phyloP scores from a whole-genome alignment of 495 filamentous ascomycete genomes.

The Aspergillus ostianus region DNA sequence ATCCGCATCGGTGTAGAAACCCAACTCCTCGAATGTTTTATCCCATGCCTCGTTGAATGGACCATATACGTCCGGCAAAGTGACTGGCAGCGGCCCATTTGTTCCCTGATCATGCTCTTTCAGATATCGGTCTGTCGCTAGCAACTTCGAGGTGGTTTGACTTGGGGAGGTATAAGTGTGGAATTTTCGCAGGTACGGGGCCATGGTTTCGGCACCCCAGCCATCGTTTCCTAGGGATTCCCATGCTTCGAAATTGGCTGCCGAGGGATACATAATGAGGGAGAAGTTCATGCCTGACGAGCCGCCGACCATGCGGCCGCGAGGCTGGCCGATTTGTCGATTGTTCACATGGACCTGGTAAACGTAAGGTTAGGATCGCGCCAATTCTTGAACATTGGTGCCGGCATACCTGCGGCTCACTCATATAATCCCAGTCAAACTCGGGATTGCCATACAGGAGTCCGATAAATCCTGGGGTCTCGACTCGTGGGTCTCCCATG shows the following conservation, averaged over 20 bases:
- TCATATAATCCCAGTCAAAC: slow-evolving; percentile 56
- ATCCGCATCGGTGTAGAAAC: slow-evolving; percentile 24
- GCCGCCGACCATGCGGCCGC: slow-evolving; percentile 56
- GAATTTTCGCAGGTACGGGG: slow-evolving; percentile 41
- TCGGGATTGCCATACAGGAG: slow-evolving; percentile 44
- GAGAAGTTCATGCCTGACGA: slow-evolving; percentile 51
- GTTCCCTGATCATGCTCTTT: slow-evolving; percentile 13
- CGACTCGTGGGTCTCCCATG: slow-evolving; percentile 40
- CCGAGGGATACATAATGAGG: slow-evolving; percentile 25
- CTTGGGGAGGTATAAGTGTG: slow-evolving; percentile 20
- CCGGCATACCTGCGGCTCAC: slow-evolving; percentile 47
- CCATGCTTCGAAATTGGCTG: slow-evolving; percentile 47
- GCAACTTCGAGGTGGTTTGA: slow-evolving; percentile 9
- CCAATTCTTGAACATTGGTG: not conserved
- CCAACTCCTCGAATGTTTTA: slow-evolving; percentile 23
- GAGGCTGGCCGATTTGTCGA: slow-evolving; percentile 29
- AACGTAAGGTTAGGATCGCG: slow-evolving; percentile 3
- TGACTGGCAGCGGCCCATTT: slow-evolving; percentile 26
- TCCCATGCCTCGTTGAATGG: slow-evolving; percentile 28
- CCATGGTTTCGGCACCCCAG: slow-evolving; percentile 48
- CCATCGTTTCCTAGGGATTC: slow-evolving; percentile 47
- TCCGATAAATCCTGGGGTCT: slow-evolving; percentile 41
- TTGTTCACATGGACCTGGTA: slow-evolving; percentile 21
- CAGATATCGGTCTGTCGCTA: slow-evolving; percentile 19
- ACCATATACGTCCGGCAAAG: slow-evolving; percentile 23